Conservation (phyloP, 1,139 yeast species). For the Hanseniaspora sp. region DNA sequence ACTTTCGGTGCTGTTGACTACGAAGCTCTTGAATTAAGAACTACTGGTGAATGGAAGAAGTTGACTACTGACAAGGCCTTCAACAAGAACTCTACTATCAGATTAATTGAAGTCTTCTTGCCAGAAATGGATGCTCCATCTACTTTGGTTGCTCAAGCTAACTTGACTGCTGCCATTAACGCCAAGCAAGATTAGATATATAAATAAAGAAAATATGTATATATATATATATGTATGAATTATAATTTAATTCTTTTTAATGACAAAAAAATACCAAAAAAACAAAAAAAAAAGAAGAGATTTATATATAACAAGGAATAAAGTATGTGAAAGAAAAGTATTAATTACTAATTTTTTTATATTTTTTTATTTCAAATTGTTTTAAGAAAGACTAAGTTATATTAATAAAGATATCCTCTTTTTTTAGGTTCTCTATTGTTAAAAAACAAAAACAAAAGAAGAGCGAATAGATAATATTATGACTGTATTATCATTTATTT, state of each 20-base stretch:
- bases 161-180: conserved; percentile 62
- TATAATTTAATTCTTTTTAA: neutral
- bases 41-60: conserved; percentile 55
- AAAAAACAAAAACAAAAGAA: too few relatives aligned
- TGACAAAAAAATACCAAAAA: neutral
- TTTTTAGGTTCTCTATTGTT: too few relatives aligned
- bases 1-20: conserved; percentile 57
- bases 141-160: conserved; percentile 62
- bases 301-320: too few relatives aligned
- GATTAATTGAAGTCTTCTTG: conserved; percentile 69
- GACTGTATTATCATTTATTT: too few relatives aligned
- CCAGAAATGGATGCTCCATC: conserved; percentile 75
- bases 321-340: too few relatives aligned
- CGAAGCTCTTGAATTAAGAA: conserved; percentile 43
- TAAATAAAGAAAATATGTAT: neutral
- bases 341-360: too few relatives aligned
- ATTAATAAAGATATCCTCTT: too few relatives aligned
- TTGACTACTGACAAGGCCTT: conserved; percentile 47
- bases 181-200: conserved; percentile 21
- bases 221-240: neutral
- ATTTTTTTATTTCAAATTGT: too few relatives aligned
- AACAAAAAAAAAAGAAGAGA: neutral
- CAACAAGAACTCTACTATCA: conserved; percentile 47
- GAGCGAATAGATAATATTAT: too few relatives aligned
- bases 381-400: too few relatives aligned